Conservation (phyloP, 208 protist genomes). For the Trypanosoma scelopori region DNA sequence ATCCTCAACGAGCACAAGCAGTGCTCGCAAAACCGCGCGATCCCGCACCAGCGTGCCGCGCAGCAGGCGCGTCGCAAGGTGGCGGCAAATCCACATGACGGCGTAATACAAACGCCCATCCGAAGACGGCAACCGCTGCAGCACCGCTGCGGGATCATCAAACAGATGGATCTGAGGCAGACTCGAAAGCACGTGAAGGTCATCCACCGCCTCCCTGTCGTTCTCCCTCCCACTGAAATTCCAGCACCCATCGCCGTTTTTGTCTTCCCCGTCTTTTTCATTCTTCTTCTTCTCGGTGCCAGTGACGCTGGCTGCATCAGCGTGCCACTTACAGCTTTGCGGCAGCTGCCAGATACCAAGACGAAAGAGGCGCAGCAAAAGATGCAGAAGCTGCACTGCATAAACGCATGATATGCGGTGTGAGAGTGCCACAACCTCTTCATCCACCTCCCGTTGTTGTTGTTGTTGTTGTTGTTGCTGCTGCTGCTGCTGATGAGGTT, state of each 20-base stretch:
- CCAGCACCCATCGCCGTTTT: neutral
- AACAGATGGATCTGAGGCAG: constrained; percentile 27
- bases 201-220: constrained; percentile 17
- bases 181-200: constrained; percentile 36
- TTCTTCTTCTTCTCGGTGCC: neutral
- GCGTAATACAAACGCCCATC: constrained; percentile 50
- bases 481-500: too few relatives aligned
- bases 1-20: constrained; percentile 38
- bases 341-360: constrained; percentile 57
- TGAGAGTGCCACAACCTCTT: constrained; percentile 16
- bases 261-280: neutral
- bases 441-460: constrained; percentile 12
- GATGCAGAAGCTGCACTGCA: constrained; percentile 60
- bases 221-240: neutral
- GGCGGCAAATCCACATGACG: constrained; percentile 27
- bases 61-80: constrained; percentile 23
- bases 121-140: constrained; percentile 24
- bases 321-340: neutral
- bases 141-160: constrained; percentile 27
- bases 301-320: neutral
- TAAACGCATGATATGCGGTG: constrained; percentile 38
- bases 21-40: constrained; percentile 34
- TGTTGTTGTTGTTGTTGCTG: constrained; percentile 8
- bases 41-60: constrained; percentile 11
- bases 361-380: constrained; percentile 53